Evolutionary conservation across 805 yeast genomes (phyloP), one percentile per base, ranked within the genome.

Genomic region (Priceomyces medius): DNA sequence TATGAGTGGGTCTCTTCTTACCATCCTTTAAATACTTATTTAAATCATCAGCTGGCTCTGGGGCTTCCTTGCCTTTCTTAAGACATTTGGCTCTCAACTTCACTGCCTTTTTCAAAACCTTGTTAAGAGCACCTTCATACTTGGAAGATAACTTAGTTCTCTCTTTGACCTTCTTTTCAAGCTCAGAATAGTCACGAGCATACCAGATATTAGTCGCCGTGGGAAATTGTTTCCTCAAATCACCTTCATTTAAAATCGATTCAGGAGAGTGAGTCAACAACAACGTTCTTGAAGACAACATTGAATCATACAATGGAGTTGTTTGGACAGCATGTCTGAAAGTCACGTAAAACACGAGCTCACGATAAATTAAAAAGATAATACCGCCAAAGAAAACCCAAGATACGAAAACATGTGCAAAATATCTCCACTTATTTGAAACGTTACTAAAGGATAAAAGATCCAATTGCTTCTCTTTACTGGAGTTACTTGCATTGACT

Each of bases 1-100:
- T 79, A 64, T 88, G 91, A 24, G 87, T 83, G 36, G 97, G 97
- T 52, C 91, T 77, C 70, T 88, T 89, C 51, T 68, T 68, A 31
- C 73, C 74, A 44, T 68, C 72, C 64, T 85, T 83, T 46, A 88
- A 79, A 60, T 86, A 88, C 33, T 80, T 71, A 47, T 73, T 70
- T 36, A 82, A 54, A 46, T 76, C 82, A 55, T 81, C 72, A 40
- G 69, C 74, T 3, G 85, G 82, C 47, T 71, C 74, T 16, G 85
- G 82, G 16, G 69, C 57, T 9, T 76, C 72, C 53, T 75, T 69
- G 26, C 72, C 68, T 59, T 84, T 83, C 63, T 85, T 83, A 40
- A 70, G 58, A 19, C 77, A 69, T 58, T 83, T 83, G 35, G 61
- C 54, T 55, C 78, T 78, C 45, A 68, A 57, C 50, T 79, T 79